Conservation (phyloP, 768 basidiomycete species). For the Mycena alexandri region DNA sequence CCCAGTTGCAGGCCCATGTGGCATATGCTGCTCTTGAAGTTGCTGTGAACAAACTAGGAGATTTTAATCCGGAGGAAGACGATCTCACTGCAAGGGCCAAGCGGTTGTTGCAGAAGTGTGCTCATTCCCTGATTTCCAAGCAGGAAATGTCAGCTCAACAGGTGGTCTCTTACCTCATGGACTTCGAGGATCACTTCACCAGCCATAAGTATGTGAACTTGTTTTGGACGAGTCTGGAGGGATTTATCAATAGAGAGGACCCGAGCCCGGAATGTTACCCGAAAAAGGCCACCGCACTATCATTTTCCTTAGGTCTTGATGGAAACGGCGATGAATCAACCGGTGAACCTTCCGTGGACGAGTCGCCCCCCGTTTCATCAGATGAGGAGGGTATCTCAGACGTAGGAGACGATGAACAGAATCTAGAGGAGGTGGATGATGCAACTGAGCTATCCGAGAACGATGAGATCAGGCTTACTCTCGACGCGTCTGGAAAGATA, state of each 20-base stretch:
- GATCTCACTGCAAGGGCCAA: slow-evolving; percentile 25
- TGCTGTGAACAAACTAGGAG: slow-evolving; percentile 33
- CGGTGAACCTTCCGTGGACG: too few relatives aligned
- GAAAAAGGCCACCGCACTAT: not conserved
- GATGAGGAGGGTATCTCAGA: too few relatives aligned
- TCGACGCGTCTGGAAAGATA: slow-evolving; percentile 12
- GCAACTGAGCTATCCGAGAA: not conserved
- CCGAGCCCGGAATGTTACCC: slow-evolving; percentile 43
- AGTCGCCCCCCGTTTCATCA: too few relatives aligned
- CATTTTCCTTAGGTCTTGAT: not conserved
- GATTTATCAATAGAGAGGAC: slow-evolving; percentile 35
- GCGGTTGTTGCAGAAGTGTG: slow-evolving; percentile 38
- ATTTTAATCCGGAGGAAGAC: slow-evolving; percentile 12
- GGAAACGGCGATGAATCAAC: too few relatives aligned
- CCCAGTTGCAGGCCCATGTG: slow-evolving; percentile 36
- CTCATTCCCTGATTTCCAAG: not conserved
- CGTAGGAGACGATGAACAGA: too few relatives aligned
- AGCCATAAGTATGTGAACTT: slow-evolving; percentile 41
- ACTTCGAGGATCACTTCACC: slow-evolving; percentile 28
- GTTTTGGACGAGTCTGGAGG: slow-evolving; percentile 39
- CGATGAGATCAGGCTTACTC: not conserved
- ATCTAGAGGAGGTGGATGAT: not conserved
- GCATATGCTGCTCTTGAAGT: slow-evolving; percentile 32
- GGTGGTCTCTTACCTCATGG: not conserved
- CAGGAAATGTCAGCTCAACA: not conserved